Percentiles rank a stretch among this genome's conserved stretches.
phyloP scores from a whole-genome alignment of 2,329 filamentous ascomycete genomes.

The Trichoderma sp. region DNA sequence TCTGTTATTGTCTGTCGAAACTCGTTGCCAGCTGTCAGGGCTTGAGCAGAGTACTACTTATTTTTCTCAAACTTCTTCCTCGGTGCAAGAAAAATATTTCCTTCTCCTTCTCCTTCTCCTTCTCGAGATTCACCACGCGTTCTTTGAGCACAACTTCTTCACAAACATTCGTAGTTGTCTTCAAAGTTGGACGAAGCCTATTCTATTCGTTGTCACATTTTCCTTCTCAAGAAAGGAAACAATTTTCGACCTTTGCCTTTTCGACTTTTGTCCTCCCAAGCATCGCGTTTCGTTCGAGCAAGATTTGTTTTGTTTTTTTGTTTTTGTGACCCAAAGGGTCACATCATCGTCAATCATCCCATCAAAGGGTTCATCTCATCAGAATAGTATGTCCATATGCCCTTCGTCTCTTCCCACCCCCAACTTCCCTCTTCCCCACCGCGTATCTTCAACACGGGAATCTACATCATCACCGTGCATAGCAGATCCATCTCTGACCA shows the following conservation, averaged over 20 bases:
- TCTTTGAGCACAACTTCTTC: not conserved
- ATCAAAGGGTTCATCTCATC: not conserved
- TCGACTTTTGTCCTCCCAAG: not conserved
- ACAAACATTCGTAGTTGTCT: not conserved
- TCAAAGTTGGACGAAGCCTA: not conserved
- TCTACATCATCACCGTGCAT: constrained; percentile 7
- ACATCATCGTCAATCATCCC: not conserved
- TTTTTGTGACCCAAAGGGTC: not conserved
- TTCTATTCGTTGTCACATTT: not conserved
- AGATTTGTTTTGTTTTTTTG: not conserved
- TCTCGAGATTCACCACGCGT: not conserved
- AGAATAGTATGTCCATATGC: not conserved
- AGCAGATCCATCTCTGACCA: not conserved
- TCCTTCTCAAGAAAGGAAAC: not conserved
- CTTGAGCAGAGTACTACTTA: not conserved
- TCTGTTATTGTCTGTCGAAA: not conserved
- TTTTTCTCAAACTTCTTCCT: not conserved
- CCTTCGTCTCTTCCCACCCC: not conserved
- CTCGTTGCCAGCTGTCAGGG: not conserved
- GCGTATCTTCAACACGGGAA: constrained; percentile 8
- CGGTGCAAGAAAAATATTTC: not conserved
- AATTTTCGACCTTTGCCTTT: not conserved
- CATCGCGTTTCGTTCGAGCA: not conserved
- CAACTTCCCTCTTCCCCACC: not conserved
- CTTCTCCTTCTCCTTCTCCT: not conserved